Evolutionary conservation across 1,284 basidiomycete species (phyloP).

Genomic region (Tilletia walkeri): DNA sequence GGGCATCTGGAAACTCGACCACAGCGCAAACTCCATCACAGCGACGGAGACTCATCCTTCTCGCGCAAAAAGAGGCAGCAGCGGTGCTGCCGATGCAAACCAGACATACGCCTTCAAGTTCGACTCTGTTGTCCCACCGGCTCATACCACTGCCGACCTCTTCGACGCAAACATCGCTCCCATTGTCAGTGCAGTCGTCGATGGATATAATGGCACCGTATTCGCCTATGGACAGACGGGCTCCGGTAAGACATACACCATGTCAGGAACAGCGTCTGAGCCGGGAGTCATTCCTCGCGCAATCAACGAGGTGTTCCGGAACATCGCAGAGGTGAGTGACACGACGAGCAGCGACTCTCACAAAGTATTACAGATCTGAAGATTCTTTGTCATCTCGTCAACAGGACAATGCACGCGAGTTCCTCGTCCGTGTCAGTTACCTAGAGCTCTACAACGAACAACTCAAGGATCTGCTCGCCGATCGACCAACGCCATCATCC

Average conservation of each 20-base stretch:
- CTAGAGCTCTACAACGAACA: slow-evolving; percentile 66
- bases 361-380: not conserved
- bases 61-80: slow-evolving; percentile 44
- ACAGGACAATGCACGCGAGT: slow-evolving; percentile 45
- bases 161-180: slow-evolving; percentile 60
- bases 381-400: slow-evolving; percentile 20
- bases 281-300: slow-evolving; percentile 92
- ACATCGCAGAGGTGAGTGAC: slow-evolving; percentile 57
- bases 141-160: slow-evolving; percentile 37
- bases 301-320: slow-evolving; percentile 65
- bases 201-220: slow-evolving; percentile 91
- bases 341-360: not conserved
- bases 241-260: slow-evolving; percentile 72
- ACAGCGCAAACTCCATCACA: slow-evolving; percentile 32
- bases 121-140: slow-evolving; percentile 40
- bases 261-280: slow-evolving; percentile 75
- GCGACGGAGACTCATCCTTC: slow-evolving; percentile 52
- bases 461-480: slow-evolving; percentile 60
- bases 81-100: slow-evolving; percentile 22
- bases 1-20: slow-evolving; percentile 41
- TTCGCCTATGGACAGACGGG: slow-evolving; percentile 85
- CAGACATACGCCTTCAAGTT: slow-evolving; percentile 50
- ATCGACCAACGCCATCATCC: slow-evolving; percentile 24
- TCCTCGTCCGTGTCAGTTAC: slow-evolving; percentile 62
- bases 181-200: slow-evolving; percentile 75